These are phyloP conservation scores for Colletotrichum sojae DNA, from an alignment of 2,329 filamentous ascomycete species.

Conservation along the genomic window DNA sequence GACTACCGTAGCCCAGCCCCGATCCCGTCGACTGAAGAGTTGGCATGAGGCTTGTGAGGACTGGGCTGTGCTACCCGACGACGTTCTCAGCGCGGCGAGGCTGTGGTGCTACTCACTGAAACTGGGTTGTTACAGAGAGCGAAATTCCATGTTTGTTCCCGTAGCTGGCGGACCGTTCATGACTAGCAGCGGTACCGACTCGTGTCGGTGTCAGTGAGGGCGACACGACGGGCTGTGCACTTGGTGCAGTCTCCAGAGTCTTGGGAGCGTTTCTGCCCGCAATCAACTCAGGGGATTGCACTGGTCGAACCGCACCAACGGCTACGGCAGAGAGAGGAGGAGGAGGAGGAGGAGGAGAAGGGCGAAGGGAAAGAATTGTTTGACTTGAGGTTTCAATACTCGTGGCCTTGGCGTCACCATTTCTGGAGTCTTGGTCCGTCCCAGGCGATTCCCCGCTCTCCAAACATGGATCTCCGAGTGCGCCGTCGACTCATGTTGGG, in stretches of 20 bases:
- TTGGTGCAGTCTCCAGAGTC: not conserved
- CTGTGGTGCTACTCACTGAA: constrained; percentile 30
- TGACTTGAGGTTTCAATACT: constrained; percentile 29
- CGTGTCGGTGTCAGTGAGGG: constrained; percentile 4
- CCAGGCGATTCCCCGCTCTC: constrained; percentile 13
- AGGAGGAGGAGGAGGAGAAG: not conserved
- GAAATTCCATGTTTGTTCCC: not conserved
- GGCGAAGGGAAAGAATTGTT: constrained; percentile 5
- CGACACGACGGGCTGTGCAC: constrained; percentile 17
- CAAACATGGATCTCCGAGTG: constrained; percentile 3
- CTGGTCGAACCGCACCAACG: constrained; percentile 18
- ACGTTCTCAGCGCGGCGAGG: not conserved
- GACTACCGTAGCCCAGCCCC: not conserved
- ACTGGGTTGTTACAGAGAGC: constrained; percentile 23
- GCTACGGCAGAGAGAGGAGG: not conserved
- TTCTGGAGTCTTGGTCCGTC: constrained; percentile 29
- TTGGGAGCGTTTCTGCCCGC: constrained; percentile 13
- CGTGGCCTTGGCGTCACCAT: constrained; percentile 28
- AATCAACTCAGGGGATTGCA: constrained; percentile 10
- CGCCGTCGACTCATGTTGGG: constrained; percentile 26
- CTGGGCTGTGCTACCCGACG: not conserved
- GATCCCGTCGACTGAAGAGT: not conserved
- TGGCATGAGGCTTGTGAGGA: not conserved
- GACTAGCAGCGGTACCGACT: constrained; percentile 17
- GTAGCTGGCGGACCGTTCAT: constrained; percentile 5